Conservation (phyloP, 495 filamentous ascomycete species). For the Mycothermus thermophilus region DNA sequence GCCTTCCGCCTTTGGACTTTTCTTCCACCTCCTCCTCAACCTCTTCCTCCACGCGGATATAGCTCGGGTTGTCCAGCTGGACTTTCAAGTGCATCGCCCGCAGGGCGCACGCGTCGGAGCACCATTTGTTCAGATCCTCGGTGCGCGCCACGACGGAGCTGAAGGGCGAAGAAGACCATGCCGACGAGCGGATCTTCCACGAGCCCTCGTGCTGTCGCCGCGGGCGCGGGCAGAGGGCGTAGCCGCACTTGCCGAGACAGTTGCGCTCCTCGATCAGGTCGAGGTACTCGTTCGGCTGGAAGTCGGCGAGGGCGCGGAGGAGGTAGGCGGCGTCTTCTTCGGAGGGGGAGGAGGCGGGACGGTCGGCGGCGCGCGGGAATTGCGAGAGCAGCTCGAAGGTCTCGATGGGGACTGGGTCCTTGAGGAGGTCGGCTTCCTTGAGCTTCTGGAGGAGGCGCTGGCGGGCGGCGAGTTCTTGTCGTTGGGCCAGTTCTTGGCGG, state of each 20-base stretch:
- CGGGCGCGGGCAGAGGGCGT: conserved; percentile 49
- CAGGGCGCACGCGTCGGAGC: conserved; percentile 61
- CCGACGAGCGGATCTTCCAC: conserved; percentile 14
- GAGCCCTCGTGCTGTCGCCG: conserved; percentile 7
- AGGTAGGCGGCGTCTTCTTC: conserved; percentile 41
- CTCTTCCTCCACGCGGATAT: conserved; percentile 1
- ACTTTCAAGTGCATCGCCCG: conserved; percentile 72
- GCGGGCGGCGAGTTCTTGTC: conserved; percentile 39
- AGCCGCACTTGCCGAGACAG: conserved; percentile 65
- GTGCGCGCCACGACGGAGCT: conserved; percentile 33
- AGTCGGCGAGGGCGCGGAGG: conserved; percentile 46
- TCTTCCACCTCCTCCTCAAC: conserved; percentile 8
- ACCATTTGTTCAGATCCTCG: conserved; percentile 74
- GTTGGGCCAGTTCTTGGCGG: conserved; percentile 11
- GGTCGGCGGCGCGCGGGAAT: conserved; percentile 50
- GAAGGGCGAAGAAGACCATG: too few relatives aligned
- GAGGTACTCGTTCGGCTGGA: conserved; percentile 78
- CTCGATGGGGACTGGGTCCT: conserved; percentile 33
- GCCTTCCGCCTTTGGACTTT: too few relatives aligned
- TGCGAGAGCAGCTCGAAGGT: conserved; percentile 56
- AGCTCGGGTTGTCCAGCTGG: conserved; percentile 46
- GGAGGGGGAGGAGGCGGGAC: conserved; percentile 43
- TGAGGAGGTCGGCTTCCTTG: conserved; percentile 50
- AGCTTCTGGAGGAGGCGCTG: conserved; percentile 54
- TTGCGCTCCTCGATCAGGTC: conserved; percentile 77